phyloP scores from a whole-genome alignment of 176 grass and related monocot species.

The Oryza glumipatula region DNA sequence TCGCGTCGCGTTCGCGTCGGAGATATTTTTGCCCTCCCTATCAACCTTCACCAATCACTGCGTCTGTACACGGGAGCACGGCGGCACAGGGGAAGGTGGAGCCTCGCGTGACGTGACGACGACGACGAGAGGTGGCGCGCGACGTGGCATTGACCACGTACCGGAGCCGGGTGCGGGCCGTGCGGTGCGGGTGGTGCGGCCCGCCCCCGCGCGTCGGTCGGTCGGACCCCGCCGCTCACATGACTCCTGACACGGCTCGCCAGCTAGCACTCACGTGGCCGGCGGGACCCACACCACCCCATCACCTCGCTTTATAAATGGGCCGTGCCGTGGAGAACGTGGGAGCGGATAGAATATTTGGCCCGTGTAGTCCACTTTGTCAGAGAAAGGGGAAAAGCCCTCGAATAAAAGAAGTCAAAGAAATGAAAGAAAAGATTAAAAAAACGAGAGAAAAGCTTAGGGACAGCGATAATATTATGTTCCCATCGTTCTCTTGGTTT shows the following conservation, averaged over 20 bases:
- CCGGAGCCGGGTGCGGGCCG: neutral
- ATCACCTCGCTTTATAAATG: slow-evolving; percentile 29
- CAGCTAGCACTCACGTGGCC: slow-evolving; percentile 40
- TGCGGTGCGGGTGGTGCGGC: too few species aligned
- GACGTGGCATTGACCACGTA: slow-evolving; percentile 40
- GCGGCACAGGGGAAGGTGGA: neutral
- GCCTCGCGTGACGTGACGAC: neutral
- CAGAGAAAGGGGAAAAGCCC: neutral
- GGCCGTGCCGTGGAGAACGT: slow-evolving; percentile 37
- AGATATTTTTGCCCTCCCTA: neutral
- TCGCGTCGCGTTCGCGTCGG: neutral
- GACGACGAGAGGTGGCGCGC: neutral
- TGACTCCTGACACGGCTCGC: slow-evolving; percentile 45
- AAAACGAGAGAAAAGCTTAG: too few species aligned
- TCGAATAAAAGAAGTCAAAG: neutral
- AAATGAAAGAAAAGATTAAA: too few species aligned
- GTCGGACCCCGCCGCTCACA: slow-evolving; percentile 23
- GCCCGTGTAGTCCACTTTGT: slow-evolving; percentile 1
- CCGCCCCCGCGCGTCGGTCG: neutral
- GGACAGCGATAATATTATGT: too few species aligned
- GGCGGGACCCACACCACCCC: neutral
- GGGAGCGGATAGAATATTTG: slow-evolving; percentile 27
- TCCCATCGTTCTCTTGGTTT: neutral
- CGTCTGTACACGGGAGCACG: too few species aligned
- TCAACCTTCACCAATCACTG: too few species aligned